phyloP scores from a whole-genome alignment of 768 basidiomycete species.

The Mrakia hoshinonis region DNA sequence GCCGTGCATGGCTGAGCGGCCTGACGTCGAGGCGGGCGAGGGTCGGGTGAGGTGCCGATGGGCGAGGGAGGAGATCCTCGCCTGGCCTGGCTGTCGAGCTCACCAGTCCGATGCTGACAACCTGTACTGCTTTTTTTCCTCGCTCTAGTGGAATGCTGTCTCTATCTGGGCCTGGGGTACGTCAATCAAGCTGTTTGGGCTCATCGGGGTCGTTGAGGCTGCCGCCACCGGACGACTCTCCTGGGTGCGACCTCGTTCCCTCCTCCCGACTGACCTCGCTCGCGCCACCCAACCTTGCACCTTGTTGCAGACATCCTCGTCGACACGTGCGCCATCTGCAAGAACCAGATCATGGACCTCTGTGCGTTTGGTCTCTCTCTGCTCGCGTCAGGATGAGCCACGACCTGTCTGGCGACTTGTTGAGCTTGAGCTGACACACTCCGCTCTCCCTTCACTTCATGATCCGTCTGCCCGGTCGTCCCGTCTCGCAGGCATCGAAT shows the following conservation, averaged over 20 bases:
- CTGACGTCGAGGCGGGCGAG: background rate
- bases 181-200: conserved; percentile 34
- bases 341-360: conserved; percentile 99
- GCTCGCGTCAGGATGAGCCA: background rate
- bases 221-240: no score
- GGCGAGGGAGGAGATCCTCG: background rate
- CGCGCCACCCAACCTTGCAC: background rate
- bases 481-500: conserved; percentile 74
- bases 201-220: no score
- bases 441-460: background rate
- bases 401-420: background rate
- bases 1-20: background rate
- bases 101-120: background rate
- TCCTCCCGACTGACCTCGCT: background rate
- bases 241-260: background rate
- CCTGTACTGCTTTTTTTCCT: background rate
- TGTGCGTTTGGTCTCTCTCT: conserved; percentile 52
- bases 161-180: conserved; percentile 97
- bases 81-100: background rate
- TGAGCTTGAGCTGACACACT: conserved; percentile 3
- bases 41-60: background rate
- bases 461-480: background rate
- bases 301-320: conserved; percentile 75
- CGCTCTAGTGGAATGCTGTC: conserved; percentile 88
- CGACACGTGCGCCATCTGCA: conserved; percentile 98